Conservation (phyloP, 345 rosid genomes). For the Geranium rotundifolium region DNA sequence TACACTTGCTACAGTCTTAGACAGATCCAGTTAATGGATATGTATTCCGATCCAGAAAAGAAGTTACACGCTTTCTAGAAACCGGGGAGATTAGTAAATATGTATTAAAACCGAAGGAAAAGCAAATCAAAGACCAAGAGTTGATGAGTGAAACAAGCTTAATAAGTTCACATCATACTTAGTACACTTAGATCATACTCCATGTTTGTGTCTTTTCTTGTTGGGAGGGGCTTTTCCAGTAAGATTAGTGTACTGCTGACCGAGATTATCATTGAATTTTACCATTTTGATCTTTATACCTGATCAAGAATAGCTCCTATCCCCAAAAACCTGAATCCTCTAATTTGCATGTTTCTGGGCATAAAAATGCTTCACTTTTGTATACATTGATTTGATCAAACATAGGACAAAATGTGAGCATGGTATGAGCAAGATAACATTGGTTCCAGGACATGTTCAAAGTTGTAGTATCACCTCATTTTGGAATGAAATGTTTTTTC, state of each 20-base stretch:
- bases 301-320: too few species aligned
- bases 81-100: constrained; percentile 18
- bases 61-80: constrained; percentile 25
- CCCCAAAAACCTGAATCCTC: background rate
- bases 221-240: too few species aligned
- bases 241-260: too few species aligned
- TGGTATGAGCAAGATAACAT: too few species aligned
- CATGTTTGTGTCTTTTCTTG: background rate
- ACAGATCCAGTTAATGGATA: constrained; percentile 28
- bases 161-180: constrained; percentile 7
- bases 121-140: background rate
- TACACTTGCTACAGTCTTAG: constrained; percentile 22
- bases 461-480: background rate
- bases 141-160: background rate
- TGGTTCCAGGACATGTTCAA: background rate
- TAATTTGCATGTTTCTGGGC: background rate
- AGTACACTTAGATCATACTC: background rate
- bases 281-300: too few species aligned
- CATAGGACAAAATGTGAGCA: background rate
- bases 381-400: background rate
- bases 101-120: constrained; percentile 14
- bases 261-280: too few species aligned
- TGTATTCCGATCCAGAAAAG: constrained; percentile 27
- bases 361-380: too few species aligned
- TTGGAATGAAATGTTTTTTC: background rate